Conservation (phyloP, 139 green algal genomes). For the Zygnema cylindricum region DNA sequence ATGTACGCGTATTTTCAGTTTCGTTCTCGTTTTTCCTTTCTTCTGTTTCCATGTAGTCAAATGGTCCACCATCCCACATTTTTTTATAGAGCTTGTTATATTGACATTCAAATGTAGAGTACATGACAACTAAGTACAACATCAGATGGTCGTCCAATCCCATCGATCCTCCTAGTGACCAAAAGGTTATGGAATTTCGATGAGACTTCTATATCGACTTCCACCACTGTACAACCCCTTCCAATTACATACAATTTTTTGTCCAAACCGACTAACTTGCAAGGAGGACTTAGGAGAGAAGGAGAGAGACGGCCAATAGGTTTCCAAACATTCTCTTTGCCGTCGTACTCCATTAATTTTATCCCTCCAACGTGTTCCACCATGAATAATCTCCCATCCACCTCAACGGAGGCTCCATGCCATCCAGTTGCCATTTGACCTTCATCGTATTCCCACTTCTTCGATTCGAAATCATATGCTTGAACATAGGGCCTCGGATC, state of each 20-base stretch:
- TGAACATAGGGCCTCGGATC: neutral
- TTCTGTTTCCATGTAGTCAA: too few species aligned
- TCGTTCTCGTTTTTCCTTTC: too few species aligned
- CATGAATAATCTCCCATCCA: conserved; percentile 36
- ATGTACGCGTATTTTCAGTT: too few species aligned
- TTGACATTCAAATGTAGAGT: conserved; percentile 25
- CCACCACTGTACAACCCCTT: conserved; percentile 2
- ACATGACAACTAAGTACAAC: conserved; percentile 23
- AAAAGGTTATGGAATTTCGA: neutral
- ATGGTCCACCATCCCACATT: too few species aligned
- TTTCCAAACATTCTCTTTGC: conserved; percentile 7
- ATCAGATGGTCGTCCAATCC: conserved; percentile 11
- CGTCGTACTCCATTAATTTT: conserved; percentile 6
- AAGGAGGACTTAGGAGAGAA: conserved; percentile 17
- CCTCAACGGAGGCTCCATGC: conserved; percentile 32
- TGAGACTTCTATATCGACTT: conserved; percentile 14
- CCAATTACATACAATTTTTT: conserved; percentile 36
- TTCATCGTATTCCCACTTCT: conserved; percentile 3
- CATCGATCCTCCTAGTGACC: conserved; percentile 18
- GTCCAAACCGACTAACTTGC: conserved; percentile 6
- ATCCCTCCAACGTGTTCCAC: conserved; percentile 40
- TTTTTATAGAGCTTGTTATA: too few species aligned
- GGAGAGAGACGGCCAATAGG: conserved; percentile 21
- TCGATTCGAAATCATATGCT: neutral
- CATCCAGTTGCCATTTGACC: neutral